Evolutionary conservation across 148 eudicot species (phyloP), one percentile per base, ranked within the genome.

Genomic region (Suaeda aralocaspica): DNA sequence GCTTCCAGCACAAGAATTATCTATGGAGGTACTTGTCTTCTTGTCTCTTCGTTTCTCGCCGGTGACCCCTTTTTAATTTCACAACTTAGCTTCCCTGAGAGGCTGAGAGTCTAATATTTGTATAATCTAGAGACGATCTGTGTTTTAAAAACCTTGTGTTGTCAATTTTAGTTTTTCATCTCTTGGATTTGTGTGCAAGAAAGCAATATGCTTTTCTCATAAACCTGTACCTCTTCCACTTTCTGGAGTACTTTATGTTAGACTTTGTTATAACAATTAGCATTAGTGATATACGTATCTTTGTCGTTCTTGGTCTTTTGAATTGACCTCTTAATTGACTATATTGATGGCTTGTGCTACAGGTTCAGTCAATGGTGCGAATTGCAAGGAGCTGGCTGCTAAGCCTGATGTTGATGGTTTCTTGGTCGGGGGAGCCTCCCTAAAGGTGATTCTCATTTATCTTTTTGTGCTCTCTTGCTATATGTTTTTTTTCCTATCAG

Each of bases 331-430:
- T 22, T 14, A 48, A 4, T 15, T 18, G 13, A 24, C 14, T 62
- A 51, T 18, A n/a, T n/a, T n/a, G 22, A 29, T 71, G 36, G 5
- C 34, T 69, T 61, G 22, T 59, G 46, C 53, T 77, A 49, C 84
- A 92, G 98, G 96, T 26, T 92, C 98, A 48, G 96, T 92, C 42
- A 92, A 45, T 71, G 98, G 98, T 67, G 91, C 77, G 41, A 90
- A 92, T 77, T 86, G 96, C 80, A 90, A 89, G 74, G 93, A 88
- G 74, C 76, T 92, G 61, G 96, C 88, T 44, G 86, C 66, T 11
- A 85, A 89, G 76, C 86, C 98, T 34, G 98, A 90, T 81, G 87
- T 92, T 57, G 98, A 92, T 74, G 98, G 98, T 26, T 92, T 92
- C 75, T 79, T 90, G 71, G 96, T 88, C 55, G 96, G 98, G 25